phyloP scores from a whole-genome alignment of 306 rosid genomes.

The Begonia fuchsioides region DNA sequence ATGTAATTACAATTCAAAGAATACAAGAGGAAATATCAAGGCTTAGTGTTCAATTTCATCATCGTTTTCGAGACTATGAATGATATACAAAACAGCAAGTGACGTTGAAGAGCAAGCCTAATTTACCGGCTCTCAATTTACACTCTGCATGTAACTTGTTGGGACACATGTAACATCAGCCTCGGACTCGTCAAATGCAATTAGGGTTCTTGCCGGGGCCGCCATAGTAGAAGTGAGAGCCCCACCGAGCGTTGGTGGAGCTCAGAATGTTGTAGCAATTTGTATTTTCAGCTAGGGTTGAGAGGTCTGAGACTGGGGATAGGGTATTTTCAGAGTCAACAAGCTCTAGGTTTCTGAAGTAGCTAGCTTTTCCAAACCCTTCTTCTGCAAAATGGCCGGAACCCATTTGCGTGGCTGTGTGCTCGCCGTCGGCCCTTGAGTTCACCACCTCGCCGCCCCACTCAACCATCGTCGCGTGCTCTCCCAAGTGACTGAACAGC shows the following conservation, averaged over 20 bases:
- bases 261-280: too few species aligned
- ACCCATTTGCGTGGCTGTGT: constrained; percentile 91
- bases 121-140: background rate
- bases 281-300: too few species aligned
- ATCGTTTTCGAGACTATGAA: background rate
- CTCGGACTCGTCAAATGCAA: constrained; percentile 29
- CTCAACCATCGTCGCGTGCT: constrained; percentile 83
- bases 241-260: too few species aligned
- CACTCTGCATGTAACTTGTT: background rate
- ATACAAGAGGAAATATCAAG: background rate
- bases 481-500: constrained; percentile 69
- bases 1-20: too few species aligned
- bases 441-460: too few species aligned
- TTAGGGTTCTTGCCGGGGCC: constrained; percentile 66
- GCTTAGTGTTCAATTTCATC: too few species aligned
- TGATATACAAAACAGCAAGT: background rate
- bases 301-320: too few species aligned
- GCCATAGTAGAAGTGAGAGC: constrained; percentile 80
- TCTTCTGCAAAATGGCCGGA: constrained; percentile 70
- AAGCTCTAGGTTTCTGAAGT: constrained; percentile 72
- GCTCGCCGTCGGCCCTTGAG: constrained; percentile 42
- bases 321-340: constrained; percentile 89
- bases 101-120: too few species aligned
- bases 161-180: background rate
- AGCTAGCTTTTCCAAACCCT: constrained; percentile 88